Conservation (phyloP, 345 rosid species). For the Eucalyptus marginata region DNA sequence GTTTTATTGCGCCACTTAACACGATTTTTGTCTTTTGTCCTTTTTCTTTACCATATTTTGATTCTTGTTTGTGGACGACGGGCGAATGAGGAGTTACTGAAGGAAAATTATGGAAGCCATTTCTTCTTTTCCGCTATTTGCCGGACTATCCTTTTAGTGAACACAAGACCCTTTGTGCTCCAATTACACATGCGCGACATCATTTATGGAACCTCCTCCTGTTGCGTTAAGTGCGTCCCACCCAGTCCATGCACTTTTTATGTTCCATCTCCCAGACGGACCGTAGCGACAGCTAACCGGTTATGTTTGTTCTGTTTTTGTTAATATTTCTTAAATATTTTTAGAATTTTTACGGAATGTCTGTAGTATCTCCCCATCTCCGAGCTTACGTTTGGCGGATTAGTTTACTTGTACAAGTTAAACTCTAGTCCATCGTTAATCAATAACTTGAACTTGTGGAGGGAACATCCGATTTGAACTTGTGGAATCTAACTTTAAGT, state of each 20-base stretch:
- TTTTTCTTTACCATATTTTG: too few relatives aligned
- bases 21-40: neutral
- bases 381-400: neutral
- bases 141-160: neutral
- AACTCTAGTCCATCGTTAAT: neutral
- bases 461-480: neutral
- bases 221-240: neutral
- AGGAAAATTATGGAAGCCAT: neutral
- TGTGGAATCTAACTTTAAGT: neutral
- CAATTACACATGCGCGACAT: neutral
- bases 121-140: neutral
- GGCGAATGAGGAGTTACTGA: neutral
- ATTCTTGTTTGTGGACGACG: too few relatives aligned
- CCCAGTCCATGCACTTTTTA: neutral
- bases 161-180: neutral
- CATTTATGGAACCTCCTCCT: neutral
- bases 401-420: neutral
- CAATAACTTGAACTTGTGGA: neutral
- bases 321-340: too few relatives aligned
- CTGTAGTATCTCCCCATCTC: neutral
- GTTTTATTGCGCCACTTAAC: neutral
- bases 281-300: neutral
- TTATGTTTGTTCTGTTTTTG: neutral
- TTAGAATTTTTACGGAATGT: neutral
- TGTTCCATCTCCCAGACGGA: neutral